phyloP scores from a whole-genome alignment of 1,284 basidiomycete genomes.

The Neolentinus lepideus region DNA sequence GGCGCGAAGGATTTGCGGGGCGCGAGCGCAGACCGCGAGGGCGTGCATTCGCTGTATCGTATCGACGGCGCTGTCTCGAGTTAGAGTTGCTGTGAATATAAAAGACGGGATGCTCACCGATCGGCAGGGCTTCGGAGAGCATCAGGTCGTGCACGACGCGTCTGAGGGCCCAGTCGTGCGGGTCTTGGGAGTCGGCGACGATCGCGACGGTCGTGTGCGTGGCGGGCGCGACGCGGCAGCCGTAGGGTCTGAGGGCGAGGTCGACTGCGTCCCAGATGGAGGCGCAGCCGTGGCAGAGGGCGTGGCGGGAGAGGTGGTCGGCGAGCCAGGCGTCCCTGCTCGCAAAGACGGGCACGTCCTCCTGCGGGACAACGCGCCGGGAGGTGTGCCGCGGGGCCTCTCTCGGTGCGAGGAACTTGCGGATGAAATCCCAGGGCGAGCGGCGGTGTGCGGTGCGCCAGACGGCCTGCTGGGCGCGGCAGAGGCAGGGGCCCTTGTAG shows the following conservation, averaged over 20 bases:
- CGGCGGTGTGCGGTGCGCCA: background rate
- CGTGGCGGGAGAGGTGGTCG: background rate
- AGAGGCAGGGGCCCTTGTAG: slow-evolving; percentile 8
- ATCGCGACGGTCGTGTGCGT: background rate
- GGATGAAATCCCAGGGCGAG: background rate
- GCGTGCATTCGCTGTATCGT: background rate
- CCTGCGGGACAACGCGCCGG: background rate
- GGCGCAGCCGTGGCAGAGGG: background rate
- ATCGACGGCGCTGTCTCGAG: background rate
- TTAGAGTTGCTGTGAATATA: background rate
- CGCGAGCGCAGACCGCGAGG: background rate
- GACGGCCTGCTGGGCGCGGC: background rate
- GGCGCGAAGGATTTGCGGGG: background rate
- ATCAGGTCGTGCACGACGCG: background rate
- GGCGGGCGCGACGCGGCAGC: background rate
- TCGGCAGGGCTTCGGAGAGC: background rate
- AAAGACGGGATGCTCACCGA: background rate
- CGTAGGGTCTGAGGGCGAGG: background rate
- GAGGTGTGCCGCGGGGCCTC: background rate
- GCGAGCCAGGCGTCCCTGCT: background rate
- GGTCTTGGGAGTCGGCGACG: too few relatives aligned
- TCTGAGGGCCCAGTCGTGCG: background rate
- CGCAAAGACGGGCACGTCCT: background rate
- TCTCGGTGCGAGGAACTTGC: background rate
- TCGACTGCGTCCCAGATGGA: background rate